Evolutionary conservation across 768 basidiomycete species (phyloP).

Genomic region (Boletus pseudo-olivaceus): DNA sequence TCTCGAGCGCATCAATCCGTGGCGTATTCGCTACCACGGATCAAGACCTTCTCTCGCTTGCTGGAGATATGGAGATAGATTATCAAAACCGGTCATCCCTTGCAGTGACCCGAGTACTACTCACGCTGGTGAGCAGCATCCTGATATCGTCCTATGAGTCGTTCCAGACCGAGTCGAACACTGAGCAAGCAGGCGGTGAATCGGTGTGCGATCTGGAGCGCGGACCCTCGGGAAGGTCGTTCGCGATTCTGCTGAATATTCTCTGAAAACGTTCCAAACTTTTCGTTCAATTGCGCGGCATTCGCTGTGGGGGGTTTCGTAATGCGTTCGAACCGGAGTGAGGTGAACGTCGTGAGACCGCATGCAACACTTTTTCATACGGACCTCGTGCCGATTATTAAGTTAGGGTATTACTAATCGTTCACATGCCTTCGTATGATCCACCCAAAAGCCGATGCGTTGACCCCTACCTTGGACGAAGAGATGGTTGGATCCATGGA

Average conservation of each 20-base stretch:
- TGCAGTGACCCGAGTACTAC: background rate
- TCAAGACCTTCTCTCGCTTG: slow-evolving; percentile 16
- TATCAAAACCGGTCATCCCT: background rate
- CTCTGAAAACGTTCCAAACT: background rate
- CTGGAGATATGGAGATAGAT: background rate
- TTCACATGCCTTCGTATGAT: background rate
- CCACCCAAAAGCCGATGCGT: background rate
- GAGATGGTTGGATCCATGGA: background rate
- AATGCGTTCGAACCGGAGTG: background rate
- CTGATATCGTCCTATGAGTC: background rate
- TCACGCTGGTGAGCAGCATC: background rate
- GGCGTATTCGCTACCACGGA: slow-evolving; percentile 8
- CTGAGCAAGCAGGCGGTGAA: background rate
- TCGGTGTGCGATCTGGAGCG: background rate
- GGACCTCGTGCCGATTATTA: slow-evolving; percentile 1
- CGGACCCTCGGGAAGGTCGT: background rate
- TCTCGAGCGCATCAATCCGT: slow-evolving; percentile 5
- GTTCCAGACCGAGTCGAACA: background rate
- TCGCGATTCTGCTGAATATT: background rate
- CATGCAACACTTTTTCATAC: background rate
- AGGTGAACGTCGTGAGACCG: background rate
- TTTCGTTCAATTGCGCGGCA: background rate
- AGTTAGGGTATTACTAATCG: background rate
- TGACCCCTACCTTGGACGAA: background rate
- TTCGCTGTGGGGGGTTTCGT: background rate